Conservation (phyloP, 805 yeast species). For the Metschnikowia rubicola region DNA sequence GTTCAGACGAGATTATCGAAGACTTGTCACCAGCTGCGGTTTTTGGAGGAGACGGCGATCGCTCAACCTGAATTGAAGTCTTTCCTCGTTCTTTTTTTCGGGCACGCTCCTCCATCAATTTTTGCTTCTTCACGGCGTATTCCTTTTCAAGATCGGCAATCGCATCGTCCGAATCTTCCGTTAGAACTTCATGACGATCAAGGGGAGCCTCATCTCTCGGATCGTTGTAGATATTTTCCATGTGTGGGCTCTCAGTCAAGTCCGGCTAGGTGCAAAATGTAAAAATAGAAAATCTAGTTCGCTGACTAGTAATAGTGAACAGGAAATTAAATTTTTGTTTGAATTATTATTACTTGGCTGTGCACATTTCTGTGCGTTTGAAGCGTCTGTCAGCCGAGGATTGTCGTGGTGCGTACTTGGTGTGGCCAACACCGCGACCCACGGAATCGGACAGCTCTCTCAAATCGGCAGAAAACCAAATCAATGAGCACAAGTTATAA, state of each 20-base stretch:
- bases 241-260: too few relatives aligned
- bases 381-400: background rate
- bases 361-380: too few relatives aligned
- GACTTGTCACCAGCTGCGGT: too few relatives aligned
- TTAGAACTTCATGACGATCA: constrained; percentile 29
- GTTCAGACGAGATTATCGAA: too few relatives aligned
- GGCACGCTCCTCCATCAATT: constrained; percentile 17
- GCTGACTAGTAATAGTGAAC: too few relatives aligned
- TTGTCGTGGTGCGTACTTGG: background rate
- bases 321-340: too few relatives aligned
- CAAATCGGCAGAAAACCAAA: background rate
- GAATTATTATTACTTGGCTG: too few relatives aligned
- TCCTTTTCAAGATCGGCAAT: constrained; percentile 37
- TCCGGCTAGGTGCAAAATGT: too few relatives aligned
- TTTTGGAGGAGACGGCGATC: constrained; percentile 15
- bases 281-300: too few relatives aligned
- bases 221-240: constrained; percentile 21
- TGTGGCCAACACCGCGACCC: background rate
- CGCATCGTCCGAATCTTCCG: constrained; percentile 39
- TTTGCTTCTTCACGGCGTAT: constrained; percentile 24
- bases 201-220: constrained; percentile 26
- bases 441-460: constrained; percentile 2
- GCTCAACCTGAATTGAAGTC: constrained; percentile 8
- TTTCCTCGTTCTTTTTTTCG: constrained; percentile 8
- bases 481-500: too few relatives aligned